Evolutionary conservation across 768 basidiomycete genomes (phyloP), one percentile per base, ranked within the genome.

Genomic region (Dacryopinax spathularia): DNA sequence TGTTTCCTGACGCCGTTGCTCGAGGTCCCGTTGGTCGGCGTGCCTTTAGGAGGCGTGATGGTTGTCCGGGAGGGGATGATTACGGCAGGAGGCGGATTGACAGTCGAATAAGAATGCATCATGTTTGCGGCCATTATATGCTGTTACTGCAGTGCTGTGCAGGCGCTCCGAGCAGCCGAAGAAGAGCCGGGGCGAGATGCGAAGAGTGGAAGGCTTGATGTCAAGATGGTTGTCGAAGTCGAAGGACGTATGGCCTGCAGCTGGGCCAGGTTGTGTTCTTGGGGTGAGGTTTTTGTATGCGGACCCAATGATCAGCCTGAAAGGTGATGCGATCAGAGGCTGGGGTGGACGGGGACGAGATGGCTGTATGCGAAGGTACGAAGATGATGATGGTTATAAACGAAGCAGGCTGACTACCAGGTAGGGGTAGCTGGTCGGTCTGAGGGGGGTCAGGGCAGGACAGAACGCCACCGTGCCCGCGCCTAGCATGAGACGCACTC

Each of bases 1-100:
- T 56, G 48, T 20, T 56, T 56, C 29, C 48, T 56, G 3, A 56
- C 48, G 20, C 48, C 48, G 48, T 56, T 56, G 5, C 25, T 56
- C 6, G 48, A 29, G 9, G 48, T 56, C 10, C 48, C 25, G 7
- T 15, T 29, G 7, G 48, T 56, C 3, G 48, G 48, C 31, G 48
- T 39, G 18, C 34, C 43, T 25, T 39, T 39, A 18, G 43, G 62
- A 48, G 34, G 39, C 16, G 43, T 59, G 33, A 34, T 48, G 62
- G 34, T 39, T 18, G 34, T 63, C 20, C 34, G 2, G 25, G 62
- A 18, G 13, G 85, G 85, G 0, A 83, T 43, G 41, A 67, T 61
- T 48, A 34, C 16, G 27, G 41, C 37, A 56, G 48, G 48, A 15
- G 48, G 48, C 16, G 18, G 6, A 29, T 56, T 56, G 9, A 15